phyloP scores from a whole-genome alignment of 1,284 basidiomycete species.

The Xerocomus minutiporus region DNA sequence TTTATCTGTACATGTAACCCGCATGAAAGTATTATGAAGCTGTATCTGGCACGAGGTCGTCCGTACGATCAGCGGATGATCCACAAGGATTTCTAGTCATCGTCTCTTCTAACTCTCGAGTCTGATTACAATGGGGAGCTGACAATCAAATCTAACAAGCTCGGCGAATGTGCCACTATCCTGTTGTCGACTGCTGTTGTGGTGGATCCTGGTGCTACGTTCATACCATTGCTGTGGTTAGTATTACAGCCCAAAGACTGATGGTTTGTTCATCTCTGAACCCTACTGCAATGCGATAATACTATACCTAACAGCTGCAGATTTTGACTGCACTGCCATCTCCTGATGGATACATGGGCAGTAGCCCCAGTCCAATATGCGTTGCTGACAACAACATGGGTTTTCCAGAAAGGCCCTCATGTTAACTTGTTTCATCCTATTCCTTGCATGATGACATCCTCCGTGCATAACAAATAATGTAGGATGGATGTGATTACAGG shows the following conservation, averaged over 20 bases:
- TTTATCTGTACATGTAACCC: constrained; percentile 10
- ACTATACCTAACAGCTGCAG: too few relatives aligned
- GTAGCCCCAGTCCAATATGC: too few relatives aligned
- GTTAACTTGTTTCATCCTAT: background rate
- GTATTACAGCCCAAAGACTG: background rate
- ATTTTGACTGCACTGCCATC: too few relatives aligned
- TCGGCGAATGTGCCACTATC: background rate
- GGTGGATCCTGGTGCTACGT: too few relatives aligned
- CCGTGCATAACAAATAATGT: background rate
- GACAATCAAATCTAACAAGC: background rate
- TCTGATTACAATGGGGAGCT: background rate
- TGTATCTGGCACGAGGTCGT: background rate
- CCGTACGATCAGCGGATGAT: background rate
- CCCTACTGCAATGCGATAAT: background rate
- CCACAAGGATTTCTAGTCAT: background rate
- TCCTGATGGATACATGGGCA: too few relatives aligned
- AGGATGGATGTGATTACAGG: background rate
- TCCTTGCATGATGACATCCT: background rate
- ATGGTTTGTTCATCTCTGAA: background rate
- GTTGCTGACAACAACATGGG: too few relatives aligned
- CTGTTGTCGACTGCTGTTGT: too few relatives aligned
- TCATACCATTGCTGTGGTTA: background rate
- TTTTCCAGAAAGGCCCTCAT: too few relatives aligned
- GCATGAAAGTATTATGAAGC: background rate
- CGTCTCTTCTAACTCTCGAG: background rate